Percentiles rank a stretch among this genome's conserved stretches.
Conservation (phyloP, 306 rosid species). For the Calophaca sinica region DNA sequence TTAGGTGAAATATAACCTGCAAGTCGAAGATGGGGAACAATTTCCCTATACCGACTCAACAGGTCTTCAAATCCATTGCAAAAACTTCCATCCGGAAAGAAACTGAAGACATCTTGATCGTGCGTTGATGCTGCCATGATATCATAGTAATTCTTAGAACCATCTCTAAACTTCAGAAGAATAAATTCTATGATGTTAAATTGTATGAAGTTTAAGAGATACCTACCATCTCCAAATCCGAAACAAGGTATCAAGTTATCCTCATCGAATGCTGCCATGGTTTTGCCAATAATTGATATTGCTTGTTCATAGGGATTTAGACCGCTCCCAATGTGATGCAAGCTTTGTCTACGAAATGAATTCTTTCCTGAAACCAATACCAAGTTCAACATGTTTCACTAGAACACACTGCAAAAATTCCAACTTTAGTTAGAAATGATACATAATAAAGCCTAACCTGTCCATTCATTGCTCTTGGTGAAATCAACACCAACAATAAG, state of each 20-base stretch:
- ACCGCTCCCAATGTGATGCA: constrained; percentile 67
- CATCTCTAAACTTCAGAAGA: constrained; percentile 16
- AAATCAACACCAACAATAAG: constrained; percentile 79
- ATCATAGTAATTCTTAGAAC: neutral
- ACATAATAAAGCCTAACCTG: constrained; percentile 54
- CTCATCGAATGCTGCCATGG: constrained; percentile 72
- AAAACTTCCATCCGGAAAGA: no score
- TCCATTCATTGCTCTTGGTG: constrained; percentile 83
- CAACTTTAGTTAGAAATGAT: neutral
- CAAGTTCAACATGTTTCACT: constrained; percentile 47
- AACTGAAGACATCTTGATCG: no score
- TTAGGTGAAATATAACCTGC: no score
- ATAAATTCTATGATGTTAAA: neutral
- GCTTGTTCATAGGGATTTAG: constrained; percentile 77
- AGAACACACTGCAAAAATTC: neutral
- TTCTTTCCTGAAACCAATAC: constrained; percentile 53
- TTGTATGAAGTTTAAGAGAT: neutral
- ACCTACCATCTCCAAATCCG: constrained; percentile 81
- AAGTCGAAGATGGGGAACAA: no score
- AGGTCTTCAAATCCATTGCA: no score
- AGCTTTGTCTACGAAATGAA: constrained; percentile 62
- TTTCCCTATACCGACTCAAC: no score
- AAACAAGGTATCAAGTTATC: constrained; percentile 77
- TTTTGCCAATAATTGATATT: constrained; percentile 76
- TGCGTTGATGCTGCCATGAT: constrained; percentile 70